A percentile compares a stretch with the other conserved stretches of the same genome.
These are phyloP conservation scores for Paecilomyces formosus DNA, from an alignment of 2,329 filamentous ascomycete species.

Conservation along the genomic window DNA sequence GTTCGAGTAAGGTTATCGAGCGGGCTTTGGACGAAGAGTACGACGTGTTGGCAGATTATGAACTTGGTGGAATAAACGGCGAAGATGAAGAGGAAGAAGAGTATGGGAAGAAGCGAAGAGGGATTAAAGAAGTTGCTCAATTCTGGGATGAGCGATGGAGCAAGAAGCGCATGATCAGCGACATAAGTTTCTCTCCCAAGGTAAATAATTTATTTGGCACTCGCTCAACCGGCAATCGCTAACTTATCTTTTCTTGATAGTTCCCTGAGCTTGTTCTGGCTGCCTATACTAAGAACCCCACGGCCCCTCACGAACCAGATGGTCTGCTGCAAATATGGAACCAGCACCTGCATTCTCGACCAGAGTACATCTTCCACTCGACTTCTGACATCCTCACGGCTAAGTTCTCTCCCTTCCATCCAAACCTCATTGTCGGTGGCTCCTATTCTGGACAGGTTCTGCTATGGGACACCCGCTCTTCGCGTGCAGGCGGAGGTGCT, in stretches of 20 bases:
- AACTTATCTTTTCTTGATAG: conserved; percentile 22
- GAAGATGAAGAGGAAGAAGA: conserved; percentile 73
- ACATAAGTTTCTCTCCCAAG: conserved; percentile 91
- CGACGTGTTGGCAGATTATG: conserved; percentile 92
- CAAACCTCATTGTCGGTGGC: conserved; percentile 89
- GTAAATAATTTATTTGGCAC: conserved; percentile 27
- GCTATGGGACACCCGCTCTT: conserved; percentile 91
- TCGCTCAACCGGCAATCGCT: neutral
- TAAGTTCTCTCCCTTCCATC: conserved; percentile 98
- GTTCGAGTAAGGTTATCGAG: conserved; percentile 95
- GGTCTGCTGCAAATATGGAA: conserved; percentile 97
- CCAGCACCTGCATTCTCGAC: conserved; percentile 83
- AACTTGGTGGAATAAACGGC: conserved; percentile 64
- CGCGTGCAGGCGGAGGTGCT: conserved; percentile 56
- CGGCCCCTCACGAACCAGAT: conserved; percentile 86
- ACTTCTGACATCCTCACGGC: conserved; percentile 92
- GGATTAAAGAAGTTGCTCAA: conserved; percentile 72
- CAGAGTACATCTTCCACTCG: conserved; percentile 94
- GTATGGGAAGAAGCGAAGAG: conserved; percentile 36
- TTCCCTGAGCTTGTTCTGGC: conserved; percentile 88
- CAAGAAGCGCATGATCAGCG: conserved; percentile 94
- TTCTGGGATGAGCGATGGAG: conserved; percentile 96
- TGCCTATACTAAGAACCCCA: conserved; percentile 94
- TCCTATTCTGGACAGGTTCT: conserved; percentile 95
- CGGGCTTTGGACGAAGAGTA: conserved; percentile 92